Base-by-base conservation (phyloP, 2,329 filamentous ascomycete genomes). In the Colletotrichum sidae region DNA sequence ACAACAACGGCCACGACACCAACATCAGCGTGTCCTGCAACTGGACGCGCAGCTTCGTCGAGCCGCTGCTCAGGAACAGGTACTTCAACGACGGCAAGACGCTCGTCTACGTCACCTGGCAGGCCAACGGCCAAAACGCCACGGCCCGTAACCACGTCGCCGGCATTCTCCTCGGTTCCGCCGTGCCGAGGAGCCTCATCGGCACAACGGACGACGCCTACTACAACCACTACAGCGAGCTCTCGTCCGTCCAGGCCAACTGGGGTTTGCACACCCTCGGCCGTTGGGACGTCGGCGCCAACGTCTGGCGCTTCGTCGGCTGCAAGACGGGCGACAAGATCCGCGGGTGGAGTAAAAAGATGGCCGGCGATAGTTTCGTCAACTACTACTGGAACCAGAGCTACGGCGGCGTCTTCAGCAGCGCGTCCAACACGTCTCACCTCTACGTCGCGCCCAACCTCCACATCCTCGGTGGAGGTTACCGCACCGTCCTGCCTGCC, bases 81-180 rank as follows among this genome's bases (percentile, higher is more conserved):
- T 77, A 82, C 55, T 87, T 88, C 74, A 83, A 83, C 80, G 74
- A 75, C 46, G 54, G 54, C 33, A 77, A 78, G 53, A 88, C 86
- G 0, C 79, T 88, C 3, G 79, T 88, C 55, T 80, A 95, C 8
- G 77, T 96, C 64, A 94, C 89, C 13, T 96, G 93, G 73, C 92
- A 96, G 69, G 93, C 95, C 79, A 92, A 89, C 75, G 86, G 90
- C 70, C 88, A 85, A 8, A 93, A 94, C 77, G 76, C 82, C 6
- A 11, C 33, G 8, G 78, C 81, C 33, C 84, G 86, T 70, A 96
- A 95, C 83, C 83, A 83, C 45, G 85, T 96, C 57, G 85, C 92
- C 65, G 86, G 82, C 68, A 84, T 96, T 69, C 84, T 96, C 0
- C 80, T 96, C 6, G 92, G 92, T n/a, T 91, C 91, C 60, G 90